Evolutionary conservation across 2,329 filamentous ascomycete species (phyloP).

Genomic region (Penicillium sclerotiorum): DNA sequence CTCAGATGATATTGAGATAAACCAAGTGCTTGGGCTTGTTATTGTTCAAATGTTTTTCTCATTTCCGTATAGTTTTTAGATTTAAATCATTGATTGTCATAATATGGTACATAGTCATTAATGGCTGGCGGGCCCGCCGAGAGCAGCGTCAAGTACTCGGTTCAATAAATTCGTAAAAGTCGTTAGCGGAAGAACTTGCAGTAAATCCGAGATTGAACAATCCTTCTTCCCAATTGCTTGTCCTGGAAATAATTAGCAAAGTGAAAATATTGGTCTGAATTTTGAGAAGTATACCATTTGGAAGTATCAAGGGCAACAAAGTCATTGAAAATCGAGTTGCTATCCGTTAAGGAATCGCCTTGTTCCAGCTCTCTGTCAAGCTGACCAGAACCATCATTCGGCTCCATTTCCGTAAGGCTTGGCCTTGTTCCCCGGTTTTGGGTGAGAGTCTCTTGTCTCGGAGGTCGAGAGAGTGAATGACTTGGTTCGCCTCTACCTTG

Average conservation of each 20-base stretch:
- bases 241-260: not conserved
- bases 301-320: conserved; percentile 4
- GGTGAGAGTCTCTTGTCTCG: not conserved
- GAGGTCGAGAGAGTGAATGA: not conserved
- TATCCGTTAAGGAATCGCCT: not conserved
- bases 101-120: too few species aligned
- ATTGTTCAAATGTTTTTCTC: too few species aligned
- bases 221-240: conserved; percentile 2
- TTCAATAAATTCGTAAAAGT: conserved; percentile 8
- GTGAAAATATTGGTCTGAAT: not conserved
- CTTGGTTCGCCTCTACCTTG: too few species aligned
- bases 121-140: too few species aligned
- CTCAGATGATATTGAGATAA: too few species aligned
- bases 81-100: too few species aligned
- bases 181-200: conserved; percentile 1
- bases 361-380: not conserved
- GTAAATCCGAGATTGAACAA: conserved; percentile 4
- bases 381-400: not conserved
- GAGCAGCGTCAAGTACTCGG: conserved; percentile 1
- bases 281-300: conserved; percentile 1
- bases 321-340: conserved; percentile 2
- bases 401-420: not conserved
- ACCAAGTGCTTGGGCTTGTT: too few species aligned
- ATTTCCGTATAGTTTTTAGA: too few species aligned
- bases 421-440: not conserved